Conservation (phyloP, 805 yeast species). For the Candida corydali region DNA sequence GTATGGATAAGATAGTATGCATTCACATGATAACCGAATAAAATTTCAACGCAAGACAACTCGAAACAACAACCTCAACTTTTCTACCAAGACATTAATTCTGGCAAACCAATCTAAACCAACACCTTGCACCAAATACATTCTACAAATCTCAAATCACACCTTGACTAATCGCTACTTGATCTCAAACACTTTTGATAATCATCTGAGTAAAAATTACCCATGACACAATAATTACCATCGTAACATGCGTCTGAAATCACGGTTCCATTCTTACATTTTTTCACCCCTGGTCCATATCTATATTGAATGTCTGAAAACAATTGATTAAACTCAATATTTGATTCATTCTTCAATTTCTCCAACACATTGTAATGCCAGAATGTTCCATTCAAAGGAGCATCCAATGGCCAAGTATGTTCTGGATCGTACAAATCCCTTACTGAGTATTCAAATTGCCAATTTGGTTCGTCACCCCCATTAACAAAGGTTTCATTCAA, state of each 20-base stretch:
- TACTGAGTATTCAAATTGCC: slow-evolving; percentile 63
- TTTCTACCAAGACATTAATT: too few relatives aligned
- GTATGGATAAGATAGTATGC: too few relatives aligned
- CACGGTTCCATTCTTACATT: slow-evolving; percentile 33
- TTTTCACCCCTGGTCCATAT: slow-evolving; percentile 50
- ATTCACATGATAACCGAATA: too few relatives aligned
- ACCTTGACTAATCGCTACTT: neutral
- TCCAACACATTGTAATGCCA: slow-evolving; percentile 54
- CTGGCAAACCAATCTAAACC: too few relatives aligned
- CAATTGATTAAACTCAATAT: slow-evolving; percentile 43
- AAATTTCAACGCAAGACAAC: too few relatives aligned
- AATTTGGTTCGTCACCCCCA: slow-evolving; percentile 52
- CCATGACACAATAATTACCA: slow-evolving; percentile 18
- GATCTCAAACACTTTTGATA: slow-evolving; percentile 13
- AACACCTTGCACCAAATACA: too few relatives aligned
- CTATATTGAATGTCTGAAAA: slow-evolving; percentile 51
- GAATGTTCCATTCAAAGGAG: slow-evolving; percentile 67
- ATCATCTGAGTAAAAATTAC: slow-evolving; percentile 12
- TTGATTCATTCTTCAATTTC: slow-evolving; percentile 32
- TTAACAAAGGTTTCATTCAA: slow-evolving; percentile 55
- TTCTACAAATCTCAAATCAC: too few relatives aligned
- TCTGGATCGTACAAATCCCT: slow-evolving; percentile 52
- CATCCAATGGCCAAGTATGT: slow-evolving; percentile 49
- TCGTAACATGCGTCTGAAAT: slow-evolving; percentile 18
- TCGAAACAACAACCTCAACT: too few relatives aligned